phyloP scores from a whole-genome alignment of 768 basidiomycete species.

The Boletus rubescentipes region DNA sequence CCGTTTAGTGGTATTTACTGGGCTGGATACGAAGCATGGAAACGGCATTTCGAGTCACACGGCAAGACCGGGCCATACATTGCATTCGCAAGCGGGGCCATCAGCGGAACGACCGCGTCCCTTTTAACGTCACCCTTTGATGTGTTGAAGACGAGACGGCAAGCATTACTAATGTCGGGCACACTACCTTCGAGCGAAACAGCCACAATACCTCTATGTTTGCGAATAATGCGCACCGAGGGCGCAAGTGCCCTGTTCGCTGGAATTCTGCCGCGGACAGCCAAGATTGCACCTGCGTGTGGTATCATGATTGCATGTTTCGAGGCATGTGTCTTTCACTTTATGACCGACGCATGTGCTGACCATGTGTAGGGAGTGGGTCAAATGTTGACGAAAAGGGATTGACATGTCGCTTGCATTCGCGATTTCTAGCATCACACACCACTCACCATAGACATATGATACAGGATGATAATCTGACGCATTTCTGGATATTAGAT shows the following conservation, averaged over 20 bases:
- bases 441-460: conserved; percentile 32
- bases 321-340: conserved; percentile 54
- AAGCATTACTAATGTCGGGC: conserved; percentile 72
- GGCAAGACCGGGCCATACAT: conserved; percentile 61
- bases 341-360: conserved; percentile 11
- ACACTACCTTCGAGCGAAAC: conserved; percentile 39
- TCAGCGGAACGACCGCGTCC: conserved; percentile 84
- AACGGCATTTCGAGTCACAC: conserved; percentile 54
- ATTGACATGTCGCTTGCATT: conserved; percentile 11
- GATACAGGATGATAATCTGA: conserved; percentile 22
- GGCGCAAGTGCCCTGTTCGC: conserved; percentile 78
- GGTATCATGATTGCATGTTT: conserved; percentile 98
- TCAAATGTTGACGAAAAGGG: conserved; percentile 43
- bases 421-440: not conserved
- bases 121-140: conserved; percentile 94
- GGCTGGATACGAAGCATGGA: conserved; percentile 90
- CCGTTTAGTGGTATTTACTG: conserved; percentile 98
- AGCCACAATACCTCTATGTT: conserved; percentile 61
- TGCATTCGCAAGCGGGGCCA: conserved; percentile 87
- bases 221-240: conserved; percentile 74
- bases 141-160: conserved; percentile 92
- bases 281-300: conserved; percentile 96
- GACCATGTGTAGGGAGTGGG: conserved; percentile 54
- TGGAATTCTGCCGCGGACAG: conserved; percentile 83
- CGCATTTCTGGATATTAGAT: conserved; percentile 11